Base-by-base conservation (phyloP, 495 filamentous ascomycete species). In the Pyrenula massariospora region DNA sequence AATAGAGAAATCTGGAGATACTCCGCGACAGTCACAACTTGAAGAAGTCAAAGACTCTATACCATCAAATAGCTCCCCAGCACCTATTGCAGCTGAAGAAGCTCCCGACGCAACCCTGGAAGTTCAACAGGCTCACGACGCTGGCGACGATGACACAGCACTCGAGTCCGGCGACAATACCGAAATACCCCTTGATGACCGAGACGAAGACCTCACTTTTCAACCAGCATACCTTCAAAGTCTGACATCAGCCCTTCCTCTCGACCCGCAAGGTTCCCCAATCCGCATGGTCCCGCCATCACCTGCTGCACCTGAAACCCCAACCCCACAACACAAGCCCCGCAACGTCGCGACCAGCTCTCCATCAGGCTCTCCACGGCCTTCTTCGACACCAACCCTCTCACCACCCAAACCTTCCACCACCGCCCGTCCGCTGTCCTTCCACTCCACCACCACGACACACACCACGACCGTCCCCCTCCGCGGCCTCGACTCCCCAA, bases 381-480 rank as follows among this genome's bases (percentile, higher is more conserved):
- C 31, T 8, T 8, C 8, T 42, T 42, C 31, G 8, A 42, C 31
- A 15, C 31, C 31, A 5, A 42, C 31, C 20, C 36, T 56, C 24
- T 22, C 24, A 31, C 59, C 56, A 24, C 24, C 22, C 22, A 36
- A 20, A 0, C 54, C 57, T 2, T 10, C 56, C 2, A 60, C 63
- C 42, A 24, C 22, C 48, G 25, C n/a, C 31, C 11, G 1, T 20
- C 54, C 10, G 48, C 51, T 36, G 8, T 42, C 31, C 31, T 15
- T 8, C 5, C 31, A 8, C 31, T 8, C 31, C 8, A 52, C 50
- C 22, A 63, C 62, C 10, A 66, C 65, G 21, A n/a, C n/a, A n/a
- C n/a, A n/a, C n/a, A n/a, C n/a, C n/a, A 67, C 63, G 10, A 70
- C 67, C 58, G 65, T 73, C 12, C 72, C 73, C 2, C 58, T 71